These are phyloP conservation scores for Suhomyces sp. DNA, from an alignment of 805 yeast genomes.

Conservation along the genomic window DNA sequence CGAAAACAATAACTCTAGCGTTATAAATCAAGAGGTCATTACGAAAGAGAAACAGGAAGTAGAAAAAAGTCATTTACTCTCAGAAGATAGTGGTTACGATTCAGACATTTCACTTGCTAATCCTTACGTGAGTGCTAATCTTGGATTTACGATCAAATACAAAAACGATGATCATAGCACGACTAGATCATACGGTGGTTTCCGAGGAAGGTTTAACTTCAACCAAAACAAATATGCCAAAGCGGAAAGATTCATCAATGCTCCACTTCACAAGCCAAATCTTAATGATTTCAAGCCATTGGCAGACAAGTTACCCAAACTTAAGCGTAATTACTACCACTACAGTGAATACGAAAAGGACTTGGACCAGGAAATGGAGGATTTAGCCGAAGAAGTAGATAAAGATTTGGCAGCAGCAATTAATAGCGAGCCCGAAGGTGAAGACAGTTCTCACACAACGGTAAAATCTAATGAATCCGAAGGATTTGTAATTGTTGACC, in stretches of 20 bases:
- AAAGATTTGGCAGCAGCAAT: constrained; percentile 10
- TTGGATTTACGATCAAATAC: constrained; percentile 46
- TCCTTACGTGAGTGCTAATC: constrained; percentile 49
- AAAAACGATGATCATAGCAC: constrained; percentile 1
- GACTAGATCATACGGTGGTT: not conserved
- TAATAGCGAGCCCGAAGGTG: constrained; percentile 3
- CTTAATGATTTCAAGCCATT: constrained; percentile 36
- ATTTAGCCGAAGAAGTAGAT: constrained; percentile 10
- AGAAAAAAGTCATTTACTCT: not conserved
- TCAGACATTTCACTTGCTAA: constrained; percentile 53
- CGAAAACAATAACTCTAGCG: not conserved
- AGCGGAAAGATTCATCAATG: constrained; percentile 33
- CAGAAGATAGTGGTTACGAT: constrained; percentile 36
- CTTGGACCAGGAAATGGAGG: constrained; percentile 14
- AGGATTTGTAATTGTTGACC: constrained; percentile 21
- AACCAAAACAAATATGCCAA: not conserved
- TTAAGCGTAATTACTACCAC: constrained; percentile 33
- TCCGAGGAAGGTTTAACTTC: constrained; percentile 5
- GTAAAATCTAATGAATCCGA: constrained; percentile 13
- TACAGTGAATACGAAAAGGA: constrained; percentile 22
- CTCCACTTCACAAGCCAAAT: constrained; percentile 45
- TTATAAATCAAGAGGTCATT: not conserved
- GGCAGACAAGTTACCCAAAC: constrained; percentile 26
- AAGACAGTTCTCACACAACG: constrained; percentile 7
- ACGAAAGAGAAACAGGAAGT: constrained; percentile 1